A percentile compares a stretch with the other conserved stretches of the same genome.
These are phyloP conservation scores for Chlamydomonas sp. DNA, from an alignment of 139 green algal genomes.

Conservation along the genomic window DNA sequence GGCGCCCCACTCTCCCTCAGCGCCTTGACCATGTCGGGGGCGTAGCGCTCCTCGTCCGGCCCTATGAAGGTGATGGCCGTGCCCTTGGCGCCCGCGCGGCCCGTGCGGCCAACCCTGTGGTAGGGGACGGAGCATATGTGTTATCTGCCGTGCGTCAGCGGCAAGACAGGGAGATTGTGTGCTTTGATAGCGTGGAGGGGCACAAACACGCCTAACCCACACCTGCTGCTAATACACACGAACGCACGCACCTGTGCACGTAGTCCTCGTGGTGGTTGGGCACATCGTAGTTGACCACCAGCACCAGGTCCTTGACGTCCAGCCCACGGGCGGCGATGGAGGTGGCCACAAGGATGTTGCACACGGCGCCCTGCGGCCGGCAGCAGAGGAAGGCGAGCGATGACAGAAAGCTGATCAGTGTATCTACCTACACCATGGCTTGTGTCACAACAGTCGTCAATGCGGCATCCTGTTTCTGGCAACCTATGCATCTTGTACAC, in stretches of 20 bases:
- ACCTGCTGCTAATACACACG: neutral
- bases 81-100: constrained; percentile 86
- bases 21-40: constrained; percentile 95
- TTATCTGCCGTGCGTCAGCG: neutral
- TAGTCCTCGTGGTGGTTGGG: constrained; percentile 99
- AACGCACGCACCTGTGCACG: constrained; percentile 77
- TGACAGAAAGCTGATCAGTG: neutral
- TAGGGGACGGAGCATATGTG: neutral
- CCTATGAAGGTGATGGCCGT: constrained; percentile 97
- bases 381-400: neutral
- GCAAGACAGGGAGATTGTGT: neutral
- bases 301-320: constrained; percentile 93
- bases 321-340: constrained; percentile 93
- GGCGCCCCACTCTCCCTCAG: constrained; percentile 81
- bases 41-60: constrained; percentile 90
- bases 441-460: no score
- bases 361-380: constrained; percentile 68
- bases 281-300: constrained; percentile 96
- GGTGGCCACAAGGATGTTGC: constrained; percentile 93
- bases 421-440: no score
- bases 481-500: no score
- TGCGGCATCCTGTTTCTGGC: no score
- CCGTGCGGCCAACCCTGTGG: constrained; percentile 86
- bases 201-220: neutral
- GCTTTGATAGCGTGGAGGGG: neutral